Evolutionary conservation across 1,284 basidiomycete genomes (phyloP), one percentile per base, ranked within the genome.

Genomic region (Cryptococcus wingfieldii): DNA sequence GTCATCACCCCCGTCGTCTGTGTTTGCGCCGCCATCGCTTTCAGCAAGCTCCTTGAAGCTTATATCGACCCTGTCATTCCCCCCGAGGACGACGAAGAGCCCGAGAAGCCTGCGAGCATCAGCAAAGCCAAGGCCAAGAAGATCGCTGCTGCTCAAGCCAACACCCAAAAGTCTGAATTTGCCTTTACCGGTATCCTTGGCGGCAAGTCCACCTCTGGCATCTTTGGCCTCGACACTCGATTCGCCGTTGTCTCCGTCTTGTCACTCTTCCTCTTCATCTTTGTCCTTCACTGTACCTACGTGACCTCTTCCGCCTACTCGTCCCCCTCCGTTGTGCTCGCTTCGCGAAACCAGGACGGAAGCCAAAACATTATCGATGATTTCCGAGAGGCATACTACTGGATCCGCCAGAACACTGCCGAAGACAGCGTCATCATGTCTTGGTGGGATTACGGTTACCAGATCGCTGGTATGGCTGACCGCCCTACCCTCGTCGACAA

Each of bases 401-500:
- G 96, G 96, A 79, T 99, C 51, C 83, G 94, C 55, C 89, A 95
- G 78, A 99, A 98, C 80, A 99, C 96, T 2, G 82, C 87, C 3
- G 80, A 90, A 75, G 87, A 91, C 63, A 86, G 92, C 13, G 94
- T 98, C 46, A 86, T 98, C 39, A 95, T 96, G 91, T 92, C 89
- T 64, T 99, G 96, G 96, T 98, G 96, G 96, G 96, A 99, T 79
- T 99, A 98, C 69, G 96, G 96, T 19, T 98, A 98, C 76, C 95
- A 98, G 79, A 97, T 98, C 70, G 91, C 94, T 44, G 96, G 96
- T 49, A 97, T 98, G 90, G 93, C 96, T 12, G 93, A 98, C 79
- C 82, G 96, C 42, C 63, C 67, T 12, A 76, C 74, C 1, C 80
- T 99, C 57, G 96, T 98, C 10, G 96, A 98, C 78, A 98, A 98